Evolutionary conservation across 1,284 basidiomycete genomes (phyloP).

Genomic region (Pyrrhoderma lamaoense): DNA sequence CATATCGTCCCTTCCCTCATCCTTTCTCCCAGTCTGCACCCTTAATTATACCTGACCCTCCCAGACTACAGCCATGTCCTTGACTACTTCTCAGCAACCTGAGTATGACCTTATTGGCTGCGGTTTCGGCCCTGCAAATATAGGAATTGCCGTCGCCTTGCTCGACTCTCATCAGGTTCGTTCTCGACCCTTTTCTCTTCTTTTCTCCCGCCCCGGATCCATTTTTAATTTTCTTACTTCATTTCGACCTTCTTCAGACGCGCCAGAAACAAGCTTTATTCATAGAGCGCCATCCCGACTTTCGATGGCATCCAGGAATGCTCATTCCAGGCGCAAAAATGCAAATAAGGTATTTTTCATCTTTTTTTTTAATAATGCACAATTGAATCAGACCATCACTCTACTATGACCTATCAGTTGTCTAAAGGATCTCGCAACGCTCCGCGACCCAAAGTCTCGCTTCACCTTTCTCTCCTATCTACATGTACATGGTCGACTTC

Average conservation of each 20-base stretch:
- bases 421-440: conserved; percentile 53
- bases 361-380: conserved; percentile 16
- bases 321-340: conserved; percentile 48
- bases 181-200: background rate
- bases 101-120: conserved; percentile 45
- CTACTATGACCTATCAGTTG: conserved; percentile 31
- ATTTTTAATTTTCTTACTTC: background rate
- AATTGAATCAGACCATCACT: background rate
- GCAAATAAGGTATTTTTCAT: conserved; percentile 42
- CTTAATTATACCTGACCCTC: background rate
- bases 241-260: no score
- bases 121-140: conserved; percentile 55
- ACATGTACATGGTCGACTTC: conserved; percentile 42
- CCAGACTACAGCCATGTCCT: background rate
- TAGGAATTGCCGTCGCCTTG: conserved; percentile 50
- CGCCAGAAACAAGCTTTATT: conserved; percentile 35
- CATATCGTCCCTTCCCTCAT: background rate
- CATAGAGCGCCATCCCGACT: conserved; percentile 42
- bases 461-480: conserved; percentile 53
- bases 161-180: conserved; percentile 26
- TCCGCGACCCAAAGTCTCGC: conserved; percentile 48
- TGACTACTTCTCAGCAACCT: background rate
- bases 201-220: background rate
- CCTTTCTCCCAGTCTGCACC: background rate
- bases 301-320: conserved; percentile 55